Evolutionary conservation across 495 filamentous ascomycete genomes (phyloP).

Genomic region (Xylaria bambusicola): DNA sequence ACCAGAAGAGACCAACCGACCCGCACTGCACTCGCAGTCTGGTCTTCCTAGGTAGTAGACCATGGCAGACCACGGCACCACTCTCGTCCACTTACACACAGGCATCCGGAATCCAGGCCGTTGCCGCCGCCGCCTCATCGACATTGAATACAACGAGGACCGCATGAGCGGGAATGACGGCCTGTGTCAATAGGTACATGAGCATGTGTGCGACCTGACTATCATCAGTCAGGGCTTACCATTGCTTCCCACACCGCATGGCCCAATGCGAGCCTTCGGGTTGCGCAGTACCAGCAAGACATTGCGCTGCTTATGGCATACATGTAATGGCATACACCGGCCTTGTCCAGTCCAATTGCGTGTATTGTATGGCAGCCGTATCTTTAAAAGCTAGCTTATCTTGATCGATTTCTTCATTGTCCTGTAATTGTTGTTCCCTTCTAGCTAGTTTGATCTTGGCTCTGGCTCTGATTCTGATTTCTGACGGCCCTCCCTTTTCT

Average conservation of each 20-base stretch:
- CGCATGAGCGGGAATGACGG: conserved; percentile 4
- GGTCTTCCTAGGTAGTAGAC: neutral
- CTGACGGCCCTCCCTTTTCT: neutral
- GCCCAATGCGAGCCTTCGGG: neutral
- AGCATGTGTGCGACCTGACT: conserved; percentile 7
- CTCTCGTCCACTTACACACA: neutral
- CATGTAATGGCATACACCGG: too few species aligned
- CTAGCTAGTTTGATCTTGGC: too few species aligned
- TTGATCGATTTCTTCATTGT: too few species aligned
- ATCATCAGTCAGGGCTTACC: neutral
- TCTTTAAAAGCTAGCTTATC: too few species aligned
- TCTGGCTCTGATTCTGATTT: too few species aligned
- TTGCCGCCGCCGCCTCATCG: conserved; percentile 11
- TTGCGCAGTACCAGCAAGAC: too few species aligned
- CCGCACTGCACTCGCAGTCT: conserved; percentile 3
- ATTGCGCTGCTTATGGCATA: too few species aligned
- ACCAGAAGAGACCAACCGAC: conserved; percentile 6
- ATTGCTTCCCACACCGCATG: conserved; percentile 1
- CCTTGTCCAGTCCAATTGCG: too few species aligned
- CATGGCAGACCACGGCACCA: neutral
- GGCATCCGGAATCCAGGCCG: conserved; percentile 13
- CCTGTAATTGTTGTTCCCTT: too few species aligned
- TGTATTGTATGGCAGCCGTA: too few species aligned
- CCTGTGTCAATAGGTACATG: neutral
- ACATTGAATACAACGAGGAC: neutral